These are phyloP conservation scores for Ophiostoma populinum DNA, from an alignment of 2,329 filamentous ascomycete genomes.

Conservation along the genomic window DNA sequence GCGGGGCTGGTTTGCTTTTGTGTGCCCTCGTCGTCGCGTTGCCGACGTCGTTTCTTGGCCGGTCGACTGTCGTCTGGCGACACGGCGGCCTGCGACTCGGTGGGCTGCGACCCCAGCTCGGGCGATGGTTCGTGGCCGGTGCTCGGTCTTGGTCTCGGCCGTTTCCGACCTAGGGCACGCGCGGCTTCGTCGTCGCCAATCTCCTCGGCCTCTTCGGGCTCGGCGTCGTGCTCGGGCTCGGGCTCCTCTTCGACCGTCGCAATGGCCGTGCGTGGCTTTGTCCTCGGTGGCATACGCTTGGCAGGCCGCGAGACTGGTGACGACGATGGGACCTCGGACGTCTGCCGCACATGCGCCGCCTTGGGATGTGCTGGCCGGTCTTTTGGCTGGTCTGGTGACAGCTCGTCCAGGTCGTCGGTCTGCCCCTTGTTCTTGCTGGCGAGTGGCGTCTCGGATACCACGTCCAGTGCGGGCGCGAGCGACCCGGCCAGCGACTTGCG, in stretches of 20 bases:
- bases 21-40: conserved; percentile 17
- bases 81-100: conserved; percentile 16
- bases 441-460: background rate
- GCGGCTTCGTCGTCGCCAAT: conserved; percentile 27
- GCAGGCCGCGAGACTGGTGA: conserved; percentile 1
- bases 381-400: conserved; percentile 9
- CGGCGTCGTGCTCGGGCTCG: background rate
- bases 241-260: background rate
- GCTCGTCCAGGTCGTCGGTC: conserved; percentile 9
- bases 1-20: too few species aligned
- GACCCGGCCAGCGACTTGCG: conserved; percentile 7
- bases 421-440: background rate
- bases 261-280: background rate
- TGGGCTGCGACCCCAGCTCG: conserved; percentile 21
- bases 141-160: conserved; percentile 21
- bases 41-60: conserved; percentile 21
- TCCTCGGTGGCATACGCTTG: conserved; percentile 1
- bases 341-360: too few species aligned
- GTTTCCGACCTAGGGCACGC: conserved; percentile 24
- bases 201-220: conserved; percentile 23
- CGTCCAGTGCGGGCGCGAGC: background rate
- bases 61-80: conserved; percentile 17
- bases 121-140: conserved; percentile 20
- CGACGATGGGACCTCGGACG: conserved; percentile 6
- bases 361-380: background rate